A percentile compares a stretch with the other conserved stretches of the same genome.
These are phyloP conservation scores for Globisporangium nodosum DNA, from an alignment of 352 stramenopile species.

Conservation along the genomic window DNA sequence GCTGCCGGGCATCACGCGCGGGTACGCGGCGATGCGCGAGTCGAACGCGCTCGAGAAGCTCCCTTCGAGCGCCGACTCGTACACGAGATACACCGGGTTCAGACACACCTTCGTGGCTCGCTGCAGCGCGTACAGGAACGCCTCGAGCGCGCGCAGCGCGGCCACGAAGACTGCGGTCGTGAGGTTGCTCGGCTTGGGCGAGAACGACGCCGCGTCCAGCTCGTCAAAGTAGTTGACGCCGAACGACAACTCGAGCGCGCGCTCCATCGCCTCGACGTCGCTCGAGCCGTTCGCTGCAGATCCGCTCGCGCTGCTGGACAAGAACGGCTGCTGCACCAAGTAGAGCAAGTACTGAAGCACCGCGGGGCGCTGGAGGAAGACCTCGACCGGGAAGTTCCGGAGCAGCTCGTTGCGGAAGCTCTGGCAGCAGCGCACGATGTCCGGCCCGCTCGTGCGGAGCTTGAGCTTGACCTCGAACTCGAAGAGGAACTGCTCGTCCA, in stretches of 20 bases:
- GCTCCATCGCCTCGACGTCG: slow-evolving; percentile 15
- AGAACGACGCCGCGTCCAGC: slow-evolving; percentile 31
- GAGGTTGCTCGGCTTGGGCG: slow-evolving; percentile 41
- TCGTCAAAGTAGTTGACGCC: slow-evolving; percentile 79
- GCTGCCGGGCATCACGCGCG: slow-evolving; percentile 13
- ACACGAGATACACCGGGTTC: slow-evolving; percentile 41
- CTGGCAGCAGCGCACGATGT: slow-evolving; percentile 48
- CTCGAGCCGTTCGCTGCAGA: not conserved
- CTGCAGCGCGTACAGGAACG: slow-evolving; percentile 41
- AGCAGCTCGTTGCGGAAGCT: slow-evolving; percentile 50
- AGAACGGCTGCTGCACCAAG: slow-evolving; percentile 56
- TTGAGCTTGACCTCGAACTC: slow-evolving; percentile 75
- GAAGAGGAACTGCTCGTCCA: slow-evolving; percentile 72
- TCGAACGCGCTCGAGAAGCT: slow-evolving; percentile 22
- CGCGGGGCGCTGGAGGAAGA: slow-evolving; percentile 62
- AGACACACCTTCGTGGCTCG: slow-evolving; percentile 23
- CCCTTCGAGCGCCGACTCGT: slow-evolving; percentile 13
- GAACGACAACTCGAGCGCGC: slow-evolving; percentile 17
- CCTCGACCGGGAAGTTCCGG: slow-evolving; percentile 55
- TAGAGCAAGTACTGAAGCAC: slow-evolving; percentile 59
- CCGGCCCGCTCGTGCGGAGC: slow-evolving; percentile 32
- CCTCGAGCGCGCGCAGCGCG: slow-evolving; percentile 56
- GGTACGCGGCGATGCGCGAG: slow-evolving; percentile 26
- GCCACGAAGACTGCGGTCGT: slow-evolving; percentile 49
- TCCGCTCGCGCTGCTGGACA: slow-evolving; percentile 15